Conservation (phyloP, 129 eudicot genomes). For the Flaveria brownii region DNA sequence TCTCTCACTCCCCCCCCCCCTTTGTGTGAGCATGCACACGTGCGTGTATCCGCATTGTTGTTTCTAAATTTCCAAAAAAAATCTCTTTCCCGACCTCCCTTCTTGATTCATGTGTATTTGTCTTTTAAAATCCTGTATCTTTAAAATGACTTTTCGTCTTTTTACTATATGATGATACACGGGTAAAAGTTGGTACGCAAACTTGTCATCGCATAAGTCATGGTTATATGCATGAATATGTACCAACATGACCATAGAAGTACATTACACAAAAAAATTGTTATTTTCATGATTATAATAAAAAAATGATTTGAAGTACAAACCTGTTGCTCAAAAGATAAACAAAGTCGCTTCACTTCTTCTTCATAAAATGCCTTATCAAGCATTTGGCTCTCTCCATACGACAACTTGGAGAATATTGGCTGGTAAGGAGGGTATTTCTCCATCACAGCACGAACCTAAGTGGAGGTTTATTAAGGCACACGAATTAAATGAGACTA, state of each 20-base stretch:
- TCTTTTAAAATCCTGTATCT: too few species aligned
- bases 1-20: too few species aligned
- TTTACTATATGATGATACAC: not conserved
- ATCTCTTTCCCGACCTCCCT: too few species aligned
- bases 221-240: not conserved
- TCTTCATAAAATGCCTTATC: constrained; percentile 96
- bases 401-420: constrained; percentile 71
- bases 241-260: not conserved
- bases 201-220: not conserved
- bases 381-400: constrained; percentile 91
- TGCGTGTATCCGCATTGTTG: too few species aligned
- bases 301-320: constrained; percentile 5
- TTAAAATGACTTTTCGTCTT: too few species aligned
- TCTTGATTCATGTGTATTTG: too few species aligned
- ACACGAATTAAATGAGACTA: not conserved
- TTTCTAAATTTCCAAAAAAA: too few species aligned
- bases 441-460: constrained; percentile 94
- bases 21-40: too few species aligned
- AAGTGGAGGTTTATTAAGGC: not conserved
- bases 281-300: not conserved
- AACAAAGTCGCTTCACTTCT: constrained; percentile 85
- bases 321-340: constrained; percentile 89
- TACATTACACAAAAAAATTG: not conserved
- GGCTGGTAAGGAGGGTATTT: constrained; percentile 90
- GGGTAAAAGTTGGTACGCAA: not conserved